Base-by-base conservation (phyloP, 352 stramenopile species). In the Blastocystis sp. region DNA sequence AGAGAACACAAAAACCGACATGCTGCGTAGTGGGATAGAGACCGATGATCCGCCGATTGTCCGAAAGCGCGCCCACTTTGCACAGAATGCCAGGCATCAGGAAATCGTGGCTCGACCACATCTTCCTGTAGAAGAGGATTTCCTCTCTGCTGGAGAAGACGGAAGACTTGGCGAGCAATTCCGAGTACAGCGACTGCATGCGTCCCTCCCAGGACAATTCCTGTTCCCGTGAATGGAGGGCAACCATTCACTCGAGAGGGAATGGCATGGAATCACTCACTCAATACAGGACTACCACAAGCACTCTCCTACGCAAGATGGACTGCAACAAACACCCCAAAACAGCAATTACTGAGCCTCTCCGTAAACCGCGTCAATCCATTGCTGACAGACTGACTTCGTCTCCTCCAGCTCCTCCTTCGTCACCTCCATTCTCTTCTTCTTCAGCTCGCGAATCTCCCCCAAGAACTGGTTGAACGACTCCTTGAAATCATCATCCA, bases 291-390 rank as follows among this genome's bases (percentile, higher is more conserved):
- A n/a, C n/a, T n/a, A n/a, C n/a, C n/a, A n/a, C n/a, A n/a, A n/a
- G n/a, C n/a, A n/a, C n/a, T n/a, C n/a, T n/a, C n/a, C n/a, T n/a
- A n/a, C n/a, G n/a, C n/a, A n/a, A n/a, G n/a, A n/a, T n/a, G n/a
- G 28, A 34, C 28, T 34, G 28, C 48, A 56, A 56, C 48, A 56
- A 56, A 56, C 48, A 56, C 48, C 5, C 48, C 5, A 56, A 56
- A 56, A 56, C 48, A 56, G 48, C 48, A 56, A 14, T 56, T 56
- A 56, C 5, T 56, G 5, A 7, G 14, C 14, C 5, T 7, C 14
- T 56, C 48, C 48, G 14, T 67, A 53, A 70, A 76, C 28, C n/a
- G 66, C 66, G 7, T 76, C 66, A n/a, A 84, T 67, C 74, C 74
- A 84, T 56, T 84, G 28, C 48, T 64, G 45, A 23, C 34, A 56